Percentiles rank a stretch among this genome's conserved stretches.
phyloP scores from a whole-genome alignment of 352 stramenopile genomes.

The Phytopythium montanum region DNA sequence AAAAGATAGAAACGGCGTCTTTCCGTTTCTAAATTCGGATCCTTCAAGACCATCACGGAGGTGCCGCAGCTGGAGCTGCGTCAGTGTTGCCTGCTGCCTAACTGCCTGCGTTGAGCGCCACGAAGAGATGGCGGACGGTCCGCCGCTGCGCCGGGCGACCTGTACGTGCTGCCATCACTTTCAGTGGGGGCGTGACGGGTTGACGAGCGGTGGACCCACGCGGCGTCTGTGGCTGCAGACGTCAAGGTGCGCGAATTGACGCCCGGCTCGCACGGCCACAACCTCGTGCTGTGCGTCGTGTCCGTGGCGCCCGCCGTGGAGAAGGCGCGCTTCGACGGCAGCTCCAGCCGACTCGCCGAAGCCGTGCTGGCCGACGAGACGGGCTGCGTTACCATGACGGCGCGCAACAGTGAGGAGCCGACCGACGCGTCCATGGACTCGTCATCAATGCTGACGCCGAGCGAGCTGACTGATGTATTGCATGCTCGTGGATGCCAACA shows the following conservation, averaged over 20 bases:
- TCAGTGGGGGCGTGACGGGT: not conserved
- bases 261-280: slow-evolving; percentile 74
- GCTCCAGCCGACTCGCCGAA: slow-evolving; percentile 64
- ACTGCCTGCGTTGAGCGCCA: too few species aligned
- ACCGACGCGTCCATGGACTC: not conserved
- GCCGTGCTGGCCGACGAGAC: slow-evolving; percentile 79
- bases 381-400: slow-evolving; percentile 76
- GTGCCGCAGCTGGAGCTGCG: too few species aligned
- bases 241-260: slow-evolving; percentile 74
- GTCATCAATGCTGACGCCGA: not conserved
- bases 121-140: slow-evolving; percentile 18
- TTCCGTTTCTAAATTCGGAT: too few species aligned
- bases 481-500: slow-evolving; percentile 18
- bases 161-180: slow-evolving; percentile 19
- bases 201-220: not conserved
- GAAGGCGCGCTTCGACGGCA: slow-evolving; percentile 74
- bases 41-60: too few species aligned
- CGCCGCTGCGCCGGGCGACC: slow-evolving; percentile 41
- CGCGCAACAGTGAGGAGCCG: slow-evolving; percentile 52
- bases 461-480: not conserved
- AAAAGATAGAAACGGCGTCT: not conserved
- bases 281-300: slow-evolving; percentile 73
- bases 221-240: slow-evolving; percentile 31
- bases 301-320: slow-evolving; percentile 50
- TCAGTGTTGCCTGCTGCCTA: too few species aligned